phyloP scores from a whole-genome alignment of 345 rosid genomes.

The Sonneratia alba region DNA sequence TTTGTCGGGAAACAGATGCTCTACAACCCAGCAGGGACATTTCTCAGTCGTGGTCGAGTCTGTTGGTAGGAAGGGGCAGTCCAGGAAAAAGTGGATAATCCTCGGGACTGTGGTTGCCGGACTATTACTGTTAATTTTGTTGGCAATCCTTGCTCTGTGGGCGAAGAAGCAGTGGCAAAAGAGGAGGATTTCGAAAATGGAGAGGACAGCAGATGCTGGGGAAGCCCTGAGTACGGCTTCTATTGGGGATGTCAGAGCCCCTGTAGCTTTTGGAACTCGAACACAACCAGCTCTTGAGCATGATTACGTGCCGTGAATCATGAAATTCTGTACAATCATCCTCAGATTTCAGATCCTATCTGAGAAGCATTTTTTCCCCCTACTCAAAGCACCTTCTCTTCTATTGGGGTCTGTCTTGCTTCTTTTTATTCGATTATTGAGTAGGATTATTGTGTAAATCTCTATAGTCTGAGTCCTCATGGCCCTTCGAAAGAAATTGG shows the following conservation, averaged over 20 bases:
- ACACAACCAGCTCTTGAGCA: constrained; percentile 82
- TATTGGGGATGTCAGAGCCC: constrained; percentile 69
- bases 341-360: constrained; percentile 1
- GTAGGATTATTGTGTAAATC: constrained; percentile 1
- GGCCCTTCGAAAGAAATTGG: not conserved
- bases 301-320: constrained; percentile 59
- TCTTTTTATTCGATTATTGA: not conserved
- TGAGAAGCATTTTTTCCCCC: not conserved
- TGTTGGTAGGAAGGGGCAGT: constrained; percentile 19
- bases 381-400: constrained; percentile 1
- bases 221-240: constrained; percentile 69
- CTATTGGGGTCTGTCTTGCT: constrained; percentile 4
- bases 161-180: constrained; percentile 43
- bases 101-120: constrained; percentile 73
- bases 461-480: not conserved
- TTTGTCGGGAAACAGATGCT: constrained; percentile 49
- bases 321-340: not conserved
- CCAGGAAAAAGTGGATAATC: constrained; percentile 43
- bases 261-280: constrained; percentile 61
- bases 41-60: constrained; percentile 73
- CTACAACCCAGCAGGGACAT: constrained; percentile 60
- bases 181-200: constrained; percentile 66
- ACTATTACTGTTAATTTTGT: constrained; percentile 33
- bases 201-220: constrained; percentile 86
- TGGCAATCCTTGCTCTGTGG: constrained; percentile 41